These are phyloP conservation scores for Neonectria coccinea DNA, from an alignment of 2,329 filamentous ascomycete species.

Conservation along the genomic window DNA sequence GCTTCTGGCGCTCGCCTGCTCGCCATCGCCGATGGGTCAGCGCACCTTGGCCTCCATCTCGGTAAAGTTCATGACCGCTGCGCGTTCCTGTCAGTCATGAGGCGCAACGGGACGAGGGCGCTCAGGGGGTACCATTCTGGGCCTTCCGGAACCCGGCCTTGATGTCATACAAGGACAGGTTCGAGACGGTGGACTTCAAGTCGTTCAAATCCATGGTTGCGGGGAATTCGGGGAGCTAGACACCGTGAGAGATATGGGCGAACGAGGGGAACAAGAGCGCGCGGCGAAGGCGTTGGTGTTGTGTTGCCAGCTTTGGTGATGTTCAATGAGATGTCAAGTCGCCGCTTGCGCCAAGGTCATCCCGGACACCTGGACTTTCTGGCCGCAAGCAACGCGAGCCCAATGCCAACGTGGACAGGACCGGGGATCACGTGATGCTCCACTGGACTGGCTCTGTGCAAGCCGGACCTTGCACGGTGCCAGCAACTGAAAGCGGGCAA, in stretches of 20 bases:
- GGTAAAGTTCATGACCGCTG: conserved; percentile 97
- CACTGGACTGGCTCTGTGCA: conserved; percentile 9
- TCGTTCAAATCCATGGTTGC: conserved; percentile 84
- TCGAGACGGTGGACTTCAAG: conserved; percentile 87
- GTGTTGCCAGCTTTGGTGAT: conserved; percentile 25
- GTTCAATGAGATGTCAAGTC: conserved; percentile 34
- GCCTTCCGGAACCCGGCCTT: conserved; percentile 96
- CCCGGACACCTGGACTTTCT: conserved; percentile 47
- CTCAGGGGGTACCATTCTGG: conserved; percentile 80
- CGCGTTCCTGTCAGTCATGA: conserved; percentile 45
- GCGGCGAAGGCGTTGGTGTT: conserved; percentile 24
- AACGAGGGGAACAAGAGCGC: conserved; percentile 14
- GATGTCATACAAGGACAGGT: conserved; percentile 93
- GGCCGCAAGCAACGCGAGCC: conserved; percentile 29
- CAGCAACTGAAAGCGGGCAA: neutral
- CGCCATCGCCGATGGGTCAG: conserved; percentile 26
- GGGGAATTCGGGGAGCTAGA: conserved; percentile 40
- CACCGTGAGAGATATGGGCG: conserved; percentile 14
- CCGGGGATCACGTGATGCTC: conserved; percentile 26
- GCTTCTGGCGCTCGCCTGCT: conserved; percentile 18
- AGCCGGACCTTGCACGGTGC: neutral
- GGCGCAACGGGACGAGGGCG: conserved; percentile 23
- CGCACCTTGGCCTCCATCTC: conserved; percentile 83
- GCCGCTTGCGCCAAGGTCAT: conserved; percentile 44
- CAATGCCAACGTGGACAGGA: conserved; percentile 38